Percentiles rank a stretch among this genome's conserved stretches.
Conservation (phyloP, 495 filamentous ascomycete species). For the Aspergillus kassunensis region DNA sequence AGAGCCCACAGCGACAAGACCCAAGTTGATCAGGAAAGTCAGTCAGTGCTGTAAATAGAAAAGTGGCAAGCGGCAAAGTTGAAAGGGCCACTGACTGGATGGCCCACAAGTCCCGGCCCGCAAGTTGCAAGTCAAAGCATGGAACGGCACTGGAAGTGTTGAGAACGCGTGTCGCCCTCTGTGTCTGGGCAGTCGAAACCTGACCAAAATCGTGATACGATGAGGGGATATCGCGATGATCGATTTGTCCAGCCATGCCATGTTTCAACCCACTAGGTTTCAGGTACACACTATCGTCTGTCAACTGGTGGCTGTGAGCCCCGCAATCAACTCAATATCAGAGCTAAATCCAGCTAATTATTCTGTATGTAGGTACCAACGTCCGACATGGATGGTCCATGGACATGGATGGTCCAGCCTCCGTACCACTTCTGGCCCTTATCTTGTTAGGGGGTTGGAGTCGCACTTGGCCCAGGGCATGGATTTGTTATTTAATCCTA, state of each 20-base stretch:
- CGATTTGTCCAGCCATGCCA: conserved; percentile 6
- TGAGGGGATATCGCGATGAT: background rate
- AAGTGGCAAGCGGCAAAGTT: conserved; percentile 6
- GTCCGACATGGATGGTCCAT: background rate
- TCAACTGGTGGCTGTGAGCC: conserved; percentile 14
- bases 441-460: background rate
- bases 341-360: background rate
- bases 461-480: too few species aligned
- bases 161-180: conserved; percentile 25
- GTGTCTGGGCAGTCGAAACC: conserved; percentile 6
- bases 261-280: conserved; percentile 16
- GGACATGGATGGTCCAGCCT: conserved; percentile 6
- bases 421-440: background rate
- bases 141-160: background rate
- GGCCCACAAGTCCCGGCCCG: conserved; percentile 19
- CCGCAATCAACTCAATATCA: conserved; percentile 5
- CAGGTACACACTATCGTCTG: conserved; percentile 16
- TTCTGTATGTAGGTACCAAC: background rate
- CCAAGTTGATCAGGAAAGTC: too few species aligned
- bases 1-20: background rate
- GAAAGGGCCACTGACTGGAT: background rate
- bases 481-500: too few species aligned
- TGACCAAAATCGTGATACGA: background rate
- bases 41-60: conserved; percentile 19
- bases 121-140: conserved; percentile 13